A percentile compares a stretch with the other conserved stretches of the same genome.
Evolutionary conservation across 352 stramenopile species (phyloP).

Genomic region (Peronospora belbahrii): DNA sequence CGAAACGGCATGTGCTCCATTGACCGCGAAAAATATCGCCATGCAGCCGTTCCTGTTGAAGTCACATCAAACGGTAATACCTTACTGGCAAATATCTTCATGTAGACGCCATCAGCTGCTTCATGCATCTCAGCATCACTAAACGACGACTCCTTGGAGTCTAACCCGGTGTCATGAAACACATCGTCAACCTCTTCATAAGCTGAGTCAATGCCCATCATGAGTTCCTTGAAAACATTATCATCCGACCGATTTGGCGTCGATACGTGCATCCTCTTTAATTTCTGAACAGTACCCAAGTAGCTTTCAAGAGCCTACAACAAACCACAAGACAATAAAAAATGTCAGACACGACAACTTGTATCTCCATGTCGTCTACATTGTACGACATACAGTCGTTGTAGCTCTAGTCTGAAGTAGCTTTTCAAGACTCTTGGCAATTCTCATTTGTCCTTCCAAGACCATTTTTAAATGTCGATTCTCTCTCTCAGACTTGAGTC

Average conservation of each 20-base stretch:
- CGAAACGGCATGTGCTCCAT: conserved; percentile 36
- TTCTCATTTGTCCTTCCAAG: conserved; percentile 59
- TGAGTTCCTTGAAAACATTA: conserved; percentile 30
- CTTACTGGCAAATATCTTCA: conserved; percentile 50
- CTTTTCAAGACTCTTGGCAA: conserved; percentile 54
- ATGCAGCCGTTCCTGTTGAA: conserved; percentile 30
- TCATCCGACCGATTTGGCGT: conserved; percentile 23
- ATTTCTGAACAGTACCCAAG: conserved; percentile 9
- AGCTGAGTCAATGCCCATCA: conserved; percentile 29
- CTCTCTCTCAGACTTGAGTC: conserved; percentile 47
- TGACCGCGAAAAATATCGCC: conserved; percentile 41
- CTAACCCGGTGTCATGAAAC: conserved; percentile 31
- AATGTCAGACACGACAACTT: background rate
- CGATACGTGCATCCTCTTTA: conserved; percentile 25
- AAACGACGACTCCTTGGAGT: conserved; percentile 25
- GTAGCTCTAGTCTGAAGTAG: conserved; percentile 30
- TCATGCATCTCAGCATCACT: conserved; percentile 36
- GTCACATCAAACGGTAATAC: conserved; percentile 38
- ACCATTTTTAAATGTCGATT: conserved; percentile 51
- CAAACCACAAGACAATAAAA: conserved; percentile 1
- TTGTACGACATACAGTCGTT: conserved; percentile 15
- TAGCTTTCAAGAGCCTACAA: conserved; percentile 26
- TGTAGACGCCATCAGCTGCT: conserved; percentile 26
- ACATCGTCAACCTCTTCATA: conserved; percentile 35
- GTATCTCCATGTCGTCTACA: background rate